These are phyloP conservation scores for Candida multigemmis DNA, from an alignment of 805 yeast species.

Conservation along the genomic window DNA sequence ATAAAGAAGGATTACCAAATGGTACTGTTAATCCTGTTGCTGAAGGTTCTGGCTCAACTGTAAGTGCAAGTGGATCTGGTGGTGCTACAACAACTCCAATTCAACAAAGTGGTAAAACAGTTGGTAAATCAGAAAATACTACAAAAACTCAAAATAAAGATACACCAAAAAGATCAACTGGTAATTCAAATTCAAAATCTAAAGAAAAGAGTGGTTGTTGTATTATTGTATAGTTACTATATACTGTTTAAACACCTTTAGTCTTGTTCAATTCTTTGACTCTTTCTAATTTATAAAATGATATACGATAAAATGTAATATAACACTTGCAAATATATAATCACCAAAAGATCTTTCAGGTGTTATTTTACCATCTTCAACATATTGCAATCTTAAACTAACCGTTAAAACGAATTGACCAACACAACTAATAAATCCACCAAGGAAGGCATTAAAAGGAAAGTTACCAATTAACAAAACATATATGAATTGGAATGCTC, in stretches of 20 bases:
- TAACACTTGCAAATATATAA: constrained; percentile 75
- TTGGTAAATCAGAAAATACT: constrained; percentile 4
- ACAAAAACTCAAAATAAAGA: constrained; percentile 3
- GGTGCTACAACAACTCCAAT: constrained; percentile 2
- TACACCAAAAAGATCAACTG: constrained; percentile 6
- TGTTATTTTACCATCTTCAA: constrained; percentile 7
- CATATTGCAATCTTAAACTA: constrained; percentile 65
- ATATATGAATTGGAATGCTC: constrained; percentile 70
- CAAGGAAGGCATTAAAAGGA: constrained; percentile 95
- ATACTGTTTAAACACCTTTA: not conserved
- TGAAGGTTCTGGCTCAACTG: constrained; percentile 3
- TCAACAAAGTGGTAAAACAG: not conserved
- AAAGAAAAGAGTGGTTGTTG: constrained; percentile 30
- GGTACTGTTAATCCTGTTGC: constrained; percentile 3
- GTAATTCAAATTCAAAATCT: constrained; percentile 7
- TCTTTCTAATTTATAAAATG: constrained; percentile 72
- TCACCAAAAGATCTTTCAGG: constrained; percentile 75
- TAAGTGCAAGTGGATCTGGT: constrained; percentile 1
- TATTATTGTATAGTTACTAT: constrained; percentile 16
- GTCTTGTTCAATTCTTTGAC: not conserved
- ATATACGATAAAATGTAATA: constrained; percentile 79
- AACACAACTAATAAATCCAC: constrained; percentile 86
- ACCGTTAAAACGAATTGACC: constrained; percentile 92
- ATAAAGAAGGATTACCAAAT: constrained; percentile 1
- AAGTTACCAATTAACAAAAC: constrained; percentile 73